Evolutionary conservation across 495 filamentous ascomycete species (phyloP).

Genomic region (Penicillium macrosclerotiorum): DNA sequence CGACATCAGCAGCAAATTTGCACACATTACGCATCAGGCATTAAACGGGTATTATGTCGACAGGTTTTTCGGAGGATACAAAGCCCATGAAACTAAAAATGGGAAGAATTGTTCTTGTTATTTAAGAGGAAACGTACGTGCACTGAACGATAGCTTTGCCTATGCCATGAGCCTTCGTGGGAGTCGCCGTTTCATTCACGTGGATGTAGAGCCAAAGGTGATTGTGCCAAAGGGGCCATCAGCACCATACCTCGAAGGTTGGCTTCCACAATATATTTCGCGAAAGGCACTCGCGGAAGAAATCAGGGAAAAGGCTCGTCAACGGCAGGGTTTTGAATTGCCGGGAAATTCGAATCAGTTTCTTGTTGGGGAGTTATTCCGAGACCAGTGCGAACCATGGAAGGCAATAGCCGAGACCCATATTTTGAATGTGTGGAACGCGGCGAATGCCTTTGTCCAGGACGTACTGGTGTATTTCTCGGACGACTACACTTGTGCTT

Average conservation of each 20-base stretch:
- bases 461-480: slow-evolving; percentile 26
- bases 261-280: slow-evolving; percentile 9
- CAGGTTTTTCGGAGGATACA: slow-evolving; percentile 51
- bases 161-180: slow-evolving; percentile 30
- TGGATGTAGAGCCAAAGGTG: background rate
- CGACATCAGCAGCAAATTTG: slow-evolving; percentile 51
- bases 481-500: slow-evolving; percentile 27
- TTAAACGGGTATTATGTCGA: slow-evolving; percentile 55
- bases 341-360: slow-evolving; percentile 46
- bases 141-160: slow-evolving; percentile 49
- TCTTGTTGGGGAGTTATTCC: slow-evolving; percentile 41
- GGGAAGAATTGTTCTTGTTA: slow-evolving; percentile 43
- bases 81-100: background rate
- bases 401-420: slow-evolving; percentile 25
- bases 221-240: background rate
- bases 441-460: slow-evolving; percentile 24
- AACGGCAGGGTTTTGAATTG: slow-evolving; percentile 40
- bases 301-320: slow-evolving; percentile 9
- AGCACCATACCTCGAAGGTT: slow-evolving; percentile 14
- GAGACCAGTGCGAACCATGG: slow-evolving; percentile 43
- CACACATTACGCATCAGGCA: slow-evolving; percentile 46
- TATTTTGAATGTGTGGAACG: slow-evolving; percentile 17
- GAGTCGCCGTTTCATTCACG: background rate
- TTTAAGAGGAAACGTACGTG: slow-evolving; percentile 57
- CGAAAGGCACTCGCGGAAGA: slow-evolving; percentile 17